Percentiles rank a stretch among this genome's conserved stretches.
Conservation (phyloP, 768 basidiomycete genomes). For the Pisolithus sp. region DNA sequence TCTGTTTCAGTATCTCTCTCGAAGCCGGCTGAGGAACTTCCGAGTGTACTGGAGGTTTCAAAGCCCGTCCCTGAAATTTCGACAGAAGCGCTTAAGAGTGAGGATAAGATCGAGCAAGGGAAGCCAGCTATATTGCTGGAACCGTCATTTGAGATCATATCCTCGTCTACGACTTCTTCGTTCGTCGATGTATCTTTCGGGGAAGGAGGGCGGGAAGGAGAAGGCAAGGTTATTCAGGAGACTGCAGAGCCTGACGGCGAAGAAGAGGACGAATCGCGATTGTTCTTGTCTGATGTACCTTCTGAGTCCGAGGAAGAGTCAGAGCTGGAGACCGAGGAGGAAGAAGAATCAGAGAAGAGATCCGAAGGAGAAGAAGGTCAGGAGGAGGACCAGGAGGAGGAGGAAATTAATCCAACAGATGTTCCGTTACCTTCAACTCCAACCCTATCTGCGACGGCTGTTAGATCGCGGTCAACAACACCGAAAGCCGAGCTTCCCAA, state of each 20-base stretch:
- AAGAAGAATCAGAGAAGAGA: conserved; percentile 20
- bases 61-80: too few relatives aligned
- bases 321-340: not conserved
- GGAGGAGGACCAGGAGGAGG: conserved; percentile 4
- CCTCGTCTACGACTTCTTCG: conserved; percentile 39
- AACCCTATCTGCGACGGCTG: conserved; percentile 25
- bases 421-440: conserved; percentile 26
- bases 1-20: too few relatives aligned
- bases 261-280: conserved; percentile 28
- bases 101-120: too few relatives aligned
- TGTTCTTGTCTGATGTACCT: conserved; percentile 20
- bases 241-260: conserved; percentile 26
- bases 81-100: too few relatives aligned
- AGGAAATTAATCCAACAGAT: conserved; percentile 18
- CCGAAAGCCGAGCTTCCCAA: conserved; percentile 48
- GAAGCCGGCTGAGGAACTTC: too few relatives aligned
- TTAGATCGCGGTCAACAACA: conserved; percentile 50
- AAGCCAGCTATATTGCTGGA: not conserved
- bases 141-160: conserved; percentile 29
- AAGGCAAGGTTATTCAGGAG: conserved; percentile 19
- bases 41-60: too few relatives aligned
- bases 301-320: conserved; percentile 27
- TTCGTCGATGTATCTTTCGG: conserved; percentile 39
- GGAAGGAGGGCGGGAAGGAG: not conserved
- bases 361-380: conserved; percentile 12